Percentiles rank a stretch among this genome's conserved stretches.
phyloP scores from a whole-genome alignment of 116 monocot species.

The Trichopus zeylanicus region DNA sequence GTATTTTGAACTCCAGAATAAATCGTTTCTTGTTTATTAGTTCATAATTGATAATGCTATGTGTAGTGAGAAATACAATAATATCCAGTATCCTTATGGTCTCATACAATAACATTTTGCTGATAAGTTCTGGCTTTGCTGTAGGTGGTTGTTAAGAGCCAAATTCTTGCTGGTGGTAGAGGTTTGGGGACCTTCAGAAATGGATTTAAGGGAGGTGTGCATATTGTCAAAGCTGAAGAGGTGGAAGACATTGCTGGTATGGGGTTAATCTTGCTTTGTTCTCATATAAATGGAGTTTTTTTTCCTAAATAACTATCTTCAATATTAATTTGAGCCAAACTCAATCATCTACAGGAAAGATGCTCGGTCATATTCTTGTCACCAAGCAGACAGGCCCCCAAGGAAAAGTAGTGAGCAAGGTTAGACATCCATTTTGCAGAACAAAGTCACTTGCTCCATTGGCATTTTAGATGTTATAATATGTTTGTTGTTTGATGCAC shows the following conservation, averaged over 20 bases:
- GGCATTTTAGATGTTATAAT: neutral
- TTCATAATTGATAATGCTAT: too few relatives aligned
- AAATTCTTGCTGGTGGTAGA: slow-evolving; percentile 97
- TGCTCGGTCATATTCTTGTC: slow-evolving; percentile 45
- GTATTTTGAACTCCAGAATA: too few relatives aligned
- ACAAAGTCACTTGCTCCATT: neutral
- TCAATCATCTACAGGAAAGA: slow-evolving; percentile 23
- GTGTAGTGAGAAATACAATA: too few relatives aligned
- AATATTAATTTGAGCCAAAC: neutral
- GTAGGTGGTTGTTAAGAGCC: slow-evolving; percentile 81
- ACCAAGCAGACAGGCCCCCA: slow-evolving; percentile 66
- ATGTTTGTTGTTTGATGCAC: too few relatives aligned
- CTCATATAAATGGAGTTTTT: neutral
- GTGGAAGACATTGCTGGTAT: slow-evolving; percentile 69
- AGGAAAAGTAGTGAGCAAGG: slow-evolving; percentile 66
- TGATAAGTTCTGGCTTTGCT: neutral
- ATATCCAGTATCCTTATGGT: too few relatives aligned
- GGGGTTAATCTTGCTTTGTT: neutral
- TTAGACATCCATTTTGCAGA: neutral
- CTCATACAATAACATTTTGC: too few relatives aligned
- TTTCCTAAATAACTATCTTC: neutral
- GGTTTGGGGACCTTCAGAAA: slow-evolving; percentile 92
- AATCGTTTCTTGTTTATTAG: too few relatives aligned
- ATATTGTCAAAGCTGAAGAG: slow-evolving; percentile 92
- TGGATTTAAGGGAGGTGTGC: slow-evolving; percentile 91